These are phyloP conservation scores for Pinus tabuliformis DNA, from an alignment of 75 land plant species.

Conservation along the genomic window DNA sequence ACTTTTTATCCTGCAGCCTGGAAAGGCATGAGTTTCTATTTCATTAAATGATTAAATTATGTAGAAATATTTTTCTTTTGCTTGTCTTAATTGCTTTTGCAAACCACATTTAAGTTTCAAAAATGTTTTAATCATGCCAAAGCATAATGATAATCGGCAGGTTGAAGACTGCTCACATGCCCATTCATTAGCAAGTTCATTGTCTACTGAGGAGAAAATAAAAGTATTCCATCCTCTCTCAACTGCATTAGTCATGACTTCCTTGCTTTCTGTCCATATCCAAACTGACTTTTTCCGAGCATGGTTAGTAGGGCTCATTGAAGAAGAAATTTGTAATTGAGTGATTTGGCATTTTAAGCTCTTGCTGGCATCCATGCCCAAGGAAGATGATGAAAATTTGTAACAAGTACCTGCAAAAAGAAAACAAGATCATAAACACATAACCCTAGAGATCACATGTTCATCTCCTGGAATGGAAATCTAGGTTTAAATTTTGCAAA, in stretches of 20 bases:
- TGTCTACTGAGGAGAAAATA: slow-evolving; percentile 44
- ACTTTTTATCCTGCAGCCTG: background rate
- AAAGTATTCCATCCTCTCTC: slow-evolving; percentile 89
- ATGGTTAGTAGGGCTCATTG: background rate
- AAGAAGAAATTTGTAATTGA: background rate
- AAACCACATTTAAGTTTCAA: too few species aligned
- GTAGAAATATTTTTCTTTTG: too few species aligned
- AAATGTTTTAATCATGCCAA: background rate
- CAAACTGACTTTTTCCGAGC: slow-evolving; percentile 49
- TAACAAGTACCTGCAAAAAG: background rate
- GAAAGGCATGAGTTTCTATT: background rate
- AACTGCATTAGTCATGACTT: slow-evolving; percentile 85
- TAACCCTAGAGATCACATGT: background rate
- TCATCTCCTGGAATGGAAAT: background rate
- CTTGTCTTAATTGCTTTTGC: too few species aligned
- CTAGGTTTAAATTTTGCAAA: background rate
- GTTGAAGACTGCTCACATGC: slow-evolving; percentile 36
- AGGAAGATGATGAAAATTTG: slow-evolving; percentile 3
- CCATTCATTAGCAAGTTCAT: slow-evolving; percentile 61
- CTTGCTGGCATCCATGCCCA: background rate
- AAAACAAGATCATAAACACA: background rate
- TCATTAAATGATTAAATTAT: too few species aligned
- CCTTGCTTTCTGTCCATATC: slow-evolving; percentile 77
- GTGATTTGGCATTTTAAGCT: too few species aligned
- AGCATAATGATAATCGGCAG: background rate